A percentile compares a stretch with the other conserved stretches of the same genome.
These are phyloP conservation scores for Nakazawaea siamensis DNA, from an alignment of 805 yeast genomes.

Conservation along the genomic window DNA sequence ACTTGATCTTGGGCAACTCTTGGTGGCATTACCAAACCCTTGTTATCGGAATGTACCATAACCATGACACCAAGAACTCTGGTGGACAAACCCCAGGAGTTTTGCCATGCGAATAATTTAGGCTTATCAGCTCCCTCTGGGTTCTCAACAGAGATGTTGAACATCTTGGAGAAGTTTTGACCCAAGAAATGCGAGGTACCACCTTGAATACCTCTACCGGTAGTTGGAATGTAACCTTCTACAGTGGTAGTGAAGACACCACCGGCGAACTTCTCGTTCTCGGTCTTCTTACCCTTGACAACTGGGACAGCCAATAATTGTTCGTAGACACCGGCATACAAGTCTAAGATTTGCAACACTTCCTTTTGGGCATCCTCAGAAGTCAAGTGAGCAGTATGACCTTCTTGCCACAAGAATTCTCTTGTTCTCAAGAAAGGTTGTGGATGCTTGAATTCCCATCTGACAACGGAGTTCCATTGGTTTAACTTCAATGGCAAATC, in stretches of 20 bases:
- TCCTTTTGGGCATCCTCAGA: constrained; percentile 73
- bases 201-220: constrained; percentile 99
- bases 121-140: constrained; percentile 87
- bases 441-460: constrained; percentile 99
- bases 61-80: constrained; percentile 99
- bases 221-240: constrained; percentile 95
- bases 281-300: constrained; percentile 90
- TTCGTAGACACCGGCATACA: constrained; percentile 77
- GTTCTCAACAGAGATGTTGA: constrained; percentile 89
- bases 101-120: constrained; percentile 85
- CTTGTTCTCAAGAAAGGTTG: constrained; percentile 98
- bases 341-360: constrained; percentile 79
- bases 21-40: constrained; percentile 97
- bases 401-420: constrained; percentile 99
- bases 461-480: constrained; percentile 99
- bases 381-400: constrained; percentile 95
- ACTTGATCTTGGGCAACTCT: constrained; percentile 90
- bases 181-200: constrained; percentile 98
- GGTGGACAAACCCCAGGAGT: constrained; percentile 98
- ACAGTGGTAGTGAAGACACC: constrained; percentile 92
- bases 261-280: constrained; percentile 98
- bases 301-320: constrained; percentile 97
- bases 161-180: constrained; percentile 98
- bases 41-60: constrained; percentile 97
- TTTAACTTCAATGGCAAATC: constrained; percentile 93